A percentile compares a stretch with the other conserved stretches of the same genome.
Conservation (phyloP, 176 grass and related monocot species). For the Avena sativa region DNA sequence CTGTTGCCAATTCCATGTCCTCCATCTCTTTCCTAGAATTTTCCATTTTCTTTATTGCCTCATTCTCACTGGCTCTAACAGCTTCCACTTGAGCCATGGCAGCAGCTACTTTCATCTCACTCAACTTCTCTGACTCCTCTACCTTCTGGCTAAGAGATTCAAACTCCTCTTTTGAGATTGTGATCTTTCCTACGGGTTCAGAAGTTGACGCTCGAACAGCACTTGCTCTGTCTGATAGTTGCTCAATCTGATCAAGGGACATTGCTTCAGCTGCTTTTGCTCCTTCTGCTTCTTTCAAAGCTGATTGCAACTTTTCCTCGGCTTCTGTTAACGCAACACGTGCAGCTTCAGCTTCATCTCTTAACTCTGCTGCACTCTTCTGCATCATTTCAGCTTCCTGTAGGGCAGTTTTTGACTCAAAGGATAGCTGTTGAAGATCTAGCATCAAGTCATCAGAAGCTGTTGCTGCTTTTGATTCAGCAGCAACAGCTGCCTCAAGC, state of each 20-base stretch:
- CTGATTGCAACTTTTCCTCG: constrained; percentile 70
- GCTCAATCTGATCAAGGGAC: constrained; percentile 85
- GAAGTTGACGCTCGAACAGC: constrained; percentile 78
- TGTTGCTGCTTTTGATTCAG: constrained; percentile 78
- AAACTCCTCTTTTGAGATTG: constrained; percentile 94
- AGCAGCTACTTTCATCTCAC: constrained; percentile 94
- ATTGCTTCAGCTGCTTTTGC: constrained; percentile 84
- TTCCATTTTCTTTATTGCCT: constrained; percentile 83
- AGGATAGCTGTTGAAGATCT: constrained; percentile 81
- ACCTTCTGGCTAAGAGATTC: constrained; percentile 84
- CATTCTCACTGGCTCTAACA: constrained; percentile 84
- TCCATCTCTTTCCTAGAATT: constrained; percentile 84
- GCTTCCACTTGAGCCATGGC: constrained; percentile 90
- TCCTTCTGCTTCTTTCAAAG: constrained; percentile 85
- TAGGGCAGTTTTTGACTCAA: constrained; percentile 81
- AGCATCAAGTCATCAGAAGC: constrained; percentile 88
- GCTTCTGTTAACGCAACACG: constrained; percentile 61
- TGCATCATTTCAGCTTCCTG: constrained; percentile 93
- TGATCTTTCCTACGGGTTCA: constrained; percentile 75
- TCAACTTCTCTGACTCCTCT: constrained; percentile 89
- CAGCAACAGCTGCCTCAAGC: constrained; percentile 81
- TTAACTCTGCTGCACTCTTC: constrained; percentile 76
- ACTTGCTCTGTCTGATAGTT: constrained; percentile 86
- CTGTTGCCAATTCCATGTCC: constrained; percentile 84
- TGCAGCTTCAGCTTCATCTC: constrained; percentile 73